Evolutionary conservation across 1,284 basidiomycete species (phyloP), one percentile per base, ranked within the genome.

Genomic region (Ceratobasidium sp.): DNA sequence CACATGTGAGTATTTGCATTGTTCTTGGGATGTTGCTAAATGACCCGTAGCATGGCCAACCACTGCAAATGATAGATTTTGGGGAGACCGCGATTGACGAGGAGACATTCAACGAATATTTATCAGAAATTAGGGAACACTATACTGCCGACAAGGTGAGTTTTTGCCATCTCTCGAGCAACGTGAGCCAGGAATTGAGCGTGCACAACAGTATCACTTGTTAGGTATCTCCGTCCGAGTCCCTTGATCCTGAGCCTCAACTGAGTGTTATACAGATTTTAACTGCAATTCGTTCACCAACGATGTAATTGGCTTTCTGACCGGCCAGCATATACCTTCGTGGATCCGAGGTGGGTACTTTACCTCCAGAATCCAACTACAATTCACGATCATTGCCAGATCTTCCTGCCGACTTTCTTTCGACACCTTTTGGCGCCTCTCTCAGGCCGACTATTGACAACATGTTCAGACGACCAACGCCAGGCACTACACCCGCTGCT

Each of bases 261-360:
- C 27, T 75, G 43, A 27, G 16, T 37, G 14, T 27, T 31, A 56
- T 41, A 0, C 75, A 92, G 92, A 94, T 61, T 93, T 93, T 77
- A 94, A 94, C 78, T 96, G 94, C 81, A 96, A 96, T 81, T 92
- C 92, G 1, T 98, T 98, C 79, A 95, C 94, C 0, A 93, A 92
- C 75, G 95, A 97, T 77, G 89, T 90, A 68, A 83, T 94, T 41
- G 94, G 91, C 1, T 95, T 96, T 80, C 83, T 96, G 64, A 95
- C 93, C 0, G 93, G 94, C 24, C 84, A 85, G 1, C 88, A 88
- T 27, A 92, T 96, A 76, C 94, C 95, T 2, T 78, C 85, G 0
- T 94, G 89, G 84, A 93, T 96, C 76, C 92, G 87, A 83, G 89
- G 92, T 88, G 74, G n/a, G 34, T 24, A 41, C 8, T 31, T 31